phyloP scores from a whole-genome alignment of 768 basidiomycete species.

The Pleurotus citrinopileatus region DNA sequence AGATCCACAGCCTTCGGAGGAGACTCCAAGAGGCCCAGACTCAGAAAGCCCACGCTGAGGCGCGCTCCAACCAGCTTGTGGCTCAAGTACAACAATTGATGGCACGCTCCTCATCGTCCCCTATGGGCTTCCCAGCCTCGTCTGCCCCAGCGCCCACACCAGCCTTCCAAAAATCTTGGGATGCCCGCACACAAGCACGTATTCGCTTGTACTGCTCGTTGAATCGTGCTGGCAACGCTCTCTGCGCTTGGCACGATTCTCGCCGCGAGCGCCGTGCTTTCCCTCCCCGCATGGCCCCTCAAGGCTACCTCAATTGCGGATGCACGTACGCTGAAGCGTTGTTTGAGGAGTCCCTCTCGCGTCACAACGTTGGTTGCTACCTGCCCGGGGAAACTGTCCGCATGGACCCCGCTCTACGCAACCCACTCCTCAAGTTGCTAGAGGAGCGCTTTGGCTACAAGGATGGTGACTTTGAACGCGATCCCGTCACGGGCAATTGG shows the following conservation, averaged over 20 bases:
- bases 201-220: constrained; percentile 71
- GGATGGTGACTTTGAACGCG: constrained; percentile 84
- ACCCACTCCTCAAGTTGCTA: constrained; percentile 72
- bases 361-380: constrained; percentile 79
- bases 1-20: constrained; percentile 53
- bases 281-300: constrained; percentile 79
- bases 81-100: constrained; percentile 27
- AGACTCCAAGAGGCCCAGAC: constrained; percentile 64
- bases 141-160: constrained; percentile 35
- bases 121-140: constrained; percentile 21
- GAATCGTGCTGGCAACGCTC: constrained; percentile 84
- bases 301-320: constrained; percentile 79
- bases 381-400: constrained; percentile 82
- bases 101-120: constrained; percentile 9
- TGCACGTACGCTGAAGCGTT: constrained; percentile 83
- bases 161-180: constrained; percentile 63
- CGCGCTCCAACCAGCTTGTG: constrained; percentile 48
- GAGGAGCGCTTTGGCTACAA: constrained; percentile 73
- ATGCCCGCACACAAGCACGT: constrained; percentile 70
- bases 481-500: constrained; percentile 66
- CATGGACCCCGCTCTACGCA: constrained; percentile 86
- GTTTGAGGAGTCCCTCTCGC: constrained; percentile 80
- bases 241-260: constrained; percentile 90
- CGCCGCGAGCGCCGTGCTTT: constrained; percentile 74
- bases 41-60: constrained; percentile 47